Evolutionary conservation across 2,329 filamentous ascomycete genomes (phyloP).

Genomic region (Neurospora sp.): DNA sequence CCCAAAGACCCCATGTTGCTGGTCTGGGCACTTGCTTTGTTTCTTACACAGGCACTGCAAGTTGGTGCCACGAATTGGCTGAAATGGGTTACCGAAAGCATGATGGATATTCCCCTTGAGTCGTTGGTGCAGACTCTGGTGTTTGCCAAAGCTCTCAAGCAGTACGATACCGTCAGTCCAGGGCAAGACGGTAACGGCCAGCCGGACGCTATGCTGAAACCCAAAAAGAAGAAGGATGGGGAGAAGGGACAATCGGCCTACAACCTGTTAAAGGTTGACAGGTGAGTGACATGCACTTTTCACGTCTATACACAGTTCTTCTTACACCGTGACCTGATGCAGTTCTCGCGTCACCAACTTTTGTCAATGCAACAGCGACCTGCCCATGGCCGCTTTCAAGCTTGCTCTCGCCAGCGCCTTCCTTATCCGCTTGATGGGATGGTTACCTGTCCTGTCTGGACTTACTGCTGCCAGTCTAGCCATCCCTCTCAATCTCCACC

Average conservation of each 20-base stretch:
- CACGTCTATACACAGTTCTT: neutral
- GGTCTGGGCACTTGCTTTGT: constrained; percentile 23
- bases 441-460: constrained; percentile 23
- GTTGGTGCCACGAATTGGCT: constrained; percentile 22
- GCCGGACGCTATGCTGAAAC: neutral
- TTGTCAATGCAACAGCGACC: constrained; percentile 23
- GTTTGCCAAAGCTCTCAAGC: constrained; percentile 25
- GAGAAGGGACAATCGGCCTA: constrained; percentile 25
- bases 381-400: constrained; percentile 26
- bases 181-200: constrained; percentile 9
- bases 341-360: constrained; percentile 23
- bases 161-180: constrained; percentile 23
- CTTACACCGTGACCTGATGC: constrained; percentile 3
- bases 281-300: constrained; percentile 9
- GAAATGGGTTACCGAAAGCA: constrained; percentile 24
- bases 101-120: constrained; percentile 22
- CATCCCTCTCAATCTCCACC: constrained; percentile 20
- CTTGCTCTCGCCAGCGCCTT: constrained; percentile 23
- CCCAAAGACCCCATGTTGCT: constrained; percentile 18
- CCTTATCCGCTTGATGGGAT: constrained; percentile 23
- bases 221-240: constrained; percentile 10
- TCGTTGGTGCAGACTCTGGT: constrained; percentile 25
- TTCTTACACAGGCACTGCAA: constrained; percentile 22
- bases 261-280: constrained; percentile 28
- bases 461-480: constrained; percentile 19